Percentiles rank a stretch among this genome's conserved stretches.
Evolutionary conservation across 129 eudicot species (phyloP).

Genomic region (Centella asiatica): DNA sequence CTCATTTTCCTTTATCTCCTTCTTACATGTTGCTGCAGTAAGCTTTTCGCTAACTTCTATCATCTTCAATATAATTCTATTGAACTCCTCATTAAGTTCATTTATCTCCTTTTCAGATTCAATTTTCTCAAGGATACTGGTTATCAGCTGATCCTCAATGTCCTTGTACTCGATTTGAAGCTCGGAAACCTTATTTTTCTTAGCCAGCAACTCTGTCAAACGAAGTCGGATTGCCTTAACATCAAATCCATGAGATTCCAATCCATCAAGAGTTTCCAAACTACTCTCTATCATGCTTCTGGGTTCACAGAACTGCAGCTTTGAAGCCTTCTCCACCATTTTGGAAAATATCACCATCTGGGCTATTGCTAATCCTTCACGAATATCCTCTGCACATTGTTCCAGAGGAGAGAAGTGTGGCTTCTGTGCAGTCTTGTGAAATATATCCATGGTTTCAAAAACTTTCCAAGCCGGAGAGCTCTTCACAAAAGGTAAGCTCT

Average conservation of each 20-base stretch:
- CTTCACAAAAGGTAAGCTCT: constrained; percentile 28
- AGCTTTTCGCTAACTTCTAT: neutral
- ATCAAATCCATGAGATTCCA: constrained; percentile 36
- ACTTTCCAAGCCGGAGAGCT: constrained; percentile 29
- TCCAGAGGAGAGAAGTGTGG: constrained; percentile 31
- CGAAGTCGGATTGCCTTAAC: constrained; percentile 20
- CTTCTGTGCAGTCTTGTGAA: constrained; percentile 18
- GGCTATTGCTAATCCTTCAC: constrained; percentile 40
- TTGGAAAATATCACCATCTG: constrained; percentile 28
- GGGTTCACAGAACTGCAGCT: constrained; percentile 19
- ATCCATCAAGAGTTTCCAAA: constrained; percentile 19
- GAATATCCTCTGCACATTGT: constrained; percentile 10
- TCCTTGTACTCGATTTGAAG: constrained; percentile 11
- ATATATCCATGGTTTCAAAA: constrained; percentile 27
- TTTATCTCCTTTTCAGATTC: constrained; percentile 14
- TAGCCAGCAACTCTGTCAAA: constrained; percentile 14
- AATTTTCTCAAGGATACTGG: constrained; percentile 10
- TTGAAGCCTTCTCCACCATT: constrained; percentile 15
- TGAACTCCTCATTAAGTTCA: neutral
- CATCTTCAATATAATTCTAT: too few relatives aligned
- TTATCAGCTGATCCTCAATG: constrained; percentile 12
- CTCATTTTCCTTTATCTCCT: neutral
- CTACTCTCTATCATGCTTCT: constrained; percentile 10
- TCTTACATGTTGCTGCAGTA: neutral
- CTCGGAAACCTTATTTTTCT: constrained; percentile 8